These are phyloP conservation scores for Salix exigua DNA, from an alignment of 345 rosid genomes.

Conservation along the genomic window DNA sequence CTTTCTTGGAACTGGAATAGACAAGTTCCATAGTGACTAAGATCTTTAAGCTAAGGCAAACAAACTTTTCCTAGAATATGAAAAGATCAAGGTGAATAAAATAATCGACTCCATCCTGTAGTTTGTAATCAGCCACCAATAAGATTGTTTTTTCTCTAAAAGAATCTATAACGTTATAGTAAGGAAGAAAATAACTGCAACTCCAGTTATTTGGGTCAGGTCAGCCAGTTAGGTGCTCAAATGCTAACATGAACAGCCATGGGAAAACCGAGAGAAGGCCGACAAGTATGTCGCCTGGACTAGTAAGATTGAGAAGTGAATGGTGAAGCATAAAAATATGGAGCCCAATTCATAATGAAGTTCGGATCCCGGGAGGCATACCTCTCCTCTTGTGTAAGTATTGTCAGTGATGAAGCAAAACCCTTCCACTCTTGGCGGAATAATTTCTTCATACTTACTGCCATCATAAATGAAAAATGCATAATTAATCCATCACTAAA, in stretches of 20 bases:
- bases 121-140: not conserved
- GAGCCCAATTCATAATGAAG: not conserved
- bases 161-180: not conserved
- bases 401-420: slow-evolving; percentile 92
- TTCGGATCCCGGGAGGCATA: slow-evolving; percentile 17
- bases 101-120: not conserved
- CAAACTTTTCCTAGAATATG: not conserved
- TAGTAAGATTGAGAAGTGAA: not conserved
- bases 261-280: not conserved
- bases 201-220: not conserved
- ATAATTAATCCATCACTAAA: slow-evolving; percentile 18
- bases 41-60: not conserved
- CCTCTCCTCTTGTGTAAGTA: slow-evolving; percentile 79
- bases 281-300: not conserved
- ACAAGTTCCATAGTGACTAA: too few species aligned
- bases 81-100: not conserved
- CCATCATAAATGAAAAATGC: slow-evolving; percentile 22
- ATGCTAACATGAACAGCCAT: too few species aligned
- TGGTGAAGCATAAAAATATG: not conserved
- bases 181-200: not conserved
- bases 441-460: slow-evolving; percentile 89
- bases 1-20: too few species aligned
- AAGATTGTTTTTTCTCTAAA: not conserved
- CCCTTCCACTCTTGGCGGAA: slow-evolving; percentile 84
- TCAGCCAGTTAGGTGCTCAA: not conserved